Base-by-base conservation (phyloP, 805 yeast genomes). In the Ogataea ganodermae region DNA sequence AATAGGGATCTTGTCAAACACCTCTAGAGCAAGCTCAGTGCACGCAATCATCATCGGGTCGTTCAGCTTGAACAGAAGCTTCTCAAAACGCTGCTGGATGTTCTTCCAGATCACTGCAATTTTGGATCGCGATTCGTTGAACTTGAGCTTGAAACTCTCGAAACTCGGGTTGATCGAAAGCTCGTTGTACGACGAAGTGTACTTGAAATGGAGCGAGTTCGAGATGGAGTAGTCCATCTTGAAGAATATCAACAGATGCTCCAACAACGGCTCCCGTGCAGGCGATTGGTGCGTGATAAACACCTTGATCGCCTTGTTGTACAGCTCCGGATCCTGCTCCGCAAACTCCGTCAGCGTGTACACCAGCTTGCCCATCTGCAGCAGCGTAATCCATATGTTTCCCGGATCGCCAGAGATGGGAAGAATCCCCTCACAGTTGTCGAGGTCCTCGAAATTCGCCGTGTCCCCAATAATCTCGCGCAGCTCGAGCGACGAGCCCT, bases 231-330 rank as follows among this genome's bases (percentile, higher is more conserved):
- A 83, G 61, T 86, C 91, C 57, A 86, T 84, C 52, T 83, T 80
- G 55, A 86, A 72, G 22, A 79, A 69, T 31, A 84, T 77, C 31
- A 89, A 81, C 49, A 87, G 63, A 61, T 84, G 89, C 49, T 83
- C 84, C 33, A 87, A 63, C 21, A 86, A 63, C 2, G 88, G 87
- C 50, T 84, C 88, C 50, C 85, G 73, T 24, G 85, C 71, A 1
- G 89, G 88, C 4, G 90, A 81, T 39, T 86, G 81, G 63, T 86
- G 89, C 13, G 85, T 70, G 9, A 86, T 63, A 57, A 87, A 80
- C 6, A 87, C 61, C 52, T 84, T 78, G 36, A 84, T 76, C 43
- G 84, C 78, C 18, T 58, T 56, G 40, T 64, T 57, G 50, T 61
- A 65, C 2, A 58, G 41, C 2, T 59, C 55, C 7, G 61, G 55